Evolutionary conservation across 257 asterid species (phyloP), one percentile per base, ranked within the genome.

Genomic region (Pogostemon cablin): DNA sequence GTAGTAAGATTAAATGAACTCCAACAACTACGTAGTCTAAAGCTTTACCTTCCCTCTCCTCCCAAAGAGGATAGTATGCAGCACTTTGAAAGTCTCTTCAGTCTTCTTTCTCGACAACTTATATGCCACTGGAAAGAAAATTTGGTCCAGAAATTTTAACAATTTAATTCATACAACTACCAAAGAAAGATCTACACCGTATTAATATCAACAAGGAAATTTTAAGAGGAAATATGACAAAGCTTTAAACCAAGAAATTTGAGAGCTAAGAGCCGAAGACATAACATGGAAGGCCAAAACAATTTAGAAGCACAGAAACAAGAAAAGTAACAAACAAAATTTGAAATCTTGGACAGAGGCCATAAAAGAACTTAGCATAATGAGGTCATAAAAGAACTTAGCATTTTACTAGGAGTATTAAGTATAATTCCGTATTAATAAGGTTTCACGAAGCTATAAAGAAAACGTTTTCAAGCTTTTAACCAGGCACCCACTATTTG

Each of bases 1-100:
- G 56, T 66, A 59, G 48, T 73, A 40, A 8, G 10, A 20, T 34
- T 60, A 25, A 68, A 52, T 56, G 52, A 41, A 68, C 60, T 12
- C 49, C 47, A 34, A 72, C 25, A n/a, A 71, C 74, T 20, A 46
- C 39, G 58, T 66, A 62, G 15, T 54, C 67, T 41, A 12, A 60
- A 67, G 54, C 11, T 5, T 83, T 77, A 90, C 98, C 99, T 92
- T 95, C 78, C 89, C 98, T 70, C 98, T 86, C 86, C 98, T 85
- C 67, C 95, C 96, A 80, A 82, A 95, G 41, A 95, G 88, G 71
- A 91, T 72, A 15, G 82, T 75, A 69, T 91, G 96, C 81, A 95
- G 85, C 86, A 87, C 74, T 72, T 87, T 95, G 72, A 88, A 84
- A 6, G 89, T 90, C 8, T 95, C 99, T 2, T 92, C 98, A 1